Conservation (phyloP, 495 filamentous ascomycete species). For the Podospora fimiseda region DNA sequence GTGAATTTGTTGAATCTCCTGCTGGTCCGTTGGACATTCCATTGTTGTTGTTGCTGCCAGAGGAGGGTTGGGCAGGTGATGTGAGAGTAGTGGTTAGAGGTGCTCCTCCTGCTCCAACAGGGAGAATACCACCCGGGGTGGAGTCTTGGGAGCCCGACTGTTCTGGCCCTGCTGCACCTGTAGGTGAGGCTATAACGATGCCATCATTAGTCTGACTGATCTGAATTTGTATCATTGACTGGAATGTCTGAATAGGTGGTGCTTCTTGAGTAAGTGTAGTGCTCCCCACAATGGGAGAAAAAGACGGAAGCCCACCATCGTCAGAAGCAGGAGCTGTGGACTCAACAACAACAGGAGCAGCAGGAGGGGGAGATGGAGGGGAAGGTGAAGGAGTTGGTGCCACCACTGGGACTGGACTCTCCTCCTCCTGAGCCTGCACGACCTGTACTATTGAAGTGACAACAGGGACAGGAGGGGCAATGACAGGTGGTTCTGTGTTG, state of each 20-base stretch:
- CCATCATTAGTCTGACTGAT: constrained; percentile 31
- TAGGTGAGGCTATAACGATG: constrained; percentile 24
- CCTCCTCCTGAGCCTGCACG: constrained; percentile 13
- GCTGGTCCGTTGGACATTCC: constrained; percentile 11
- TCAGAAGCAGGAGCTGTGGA: constrained; percentile 2
- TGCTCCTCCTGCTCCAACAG: constrained; percentile 9
- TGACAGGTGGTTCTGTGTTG: constrained; percentile 14
- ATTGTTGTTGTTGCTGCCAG: constrained; percentile 2
- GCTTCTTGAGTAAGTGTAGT: constrained; percentile 10
- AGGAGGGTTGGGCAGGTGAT: constrained; percentile 8
- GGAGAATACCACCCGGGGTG: constrained; percentile 13
- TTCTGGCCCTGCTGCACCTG: constrained; percentile 14
- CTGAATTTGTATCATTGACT: constrained; percentile 20
- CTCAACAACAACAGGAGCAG: too few relatives aligned
- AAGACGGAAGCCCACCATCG: constrained; percentile 18
- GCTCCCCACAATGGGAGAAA: constrained; percentile 20
- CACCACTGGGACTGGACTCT: not conserved
- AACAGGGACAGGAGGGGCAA: not conserved
- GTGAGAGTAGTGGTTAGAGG: constrained; percentile 20
- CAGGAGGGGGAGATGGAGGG: constrained; percentile 10
- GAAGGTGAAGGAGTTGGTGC: not conserved
- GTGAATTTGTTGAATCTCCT: constrained; percentile 13
- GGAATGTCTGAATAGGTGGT: not conserved
- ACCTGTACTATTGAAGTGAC: constrained; percentile 7
- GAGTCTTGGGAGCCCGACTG: constrained; percentile 11